Percentiles rank a stretch among this genome's conserved stretches.
These are phyloP conservation scores for Polyporus arcularius DNA, from an alignment of 768 basidiomycete species.

Conservation along the genomic window DNA sequence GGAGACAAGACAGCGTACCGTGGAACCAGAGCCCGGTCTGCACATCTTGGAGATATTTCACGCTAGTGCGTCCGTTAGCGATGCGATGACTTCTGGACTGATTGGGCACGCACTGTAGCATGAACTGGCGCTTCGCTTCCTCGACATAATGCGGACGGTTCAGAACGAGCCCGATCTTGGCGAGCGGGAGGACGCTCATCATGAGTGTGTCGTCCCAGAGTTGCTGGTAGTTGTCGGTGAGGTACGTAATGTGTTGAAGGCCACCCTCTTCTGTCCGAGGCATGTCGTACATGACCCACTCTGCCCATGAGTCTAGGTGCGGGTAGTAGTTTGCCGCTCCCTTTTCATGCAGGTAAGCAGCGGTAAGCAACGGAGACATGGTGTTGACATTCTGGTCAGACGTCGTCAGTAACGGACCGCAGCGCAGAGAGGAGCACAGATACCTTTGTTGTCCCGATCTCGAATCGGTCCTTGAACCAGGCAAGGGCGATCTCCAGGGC, in stretches of 20 bases:
- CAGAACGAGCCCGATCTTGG: constrained; percentile 58
- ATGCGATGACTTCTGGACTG: background rate
- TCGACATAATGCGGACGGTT: constrained; percentile 50
- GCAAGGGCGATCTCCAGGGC: constrained; percentile 42
- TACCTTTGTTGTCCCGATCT: constrained; percentile 46
- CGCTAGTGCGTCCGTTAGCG: constrained; percentile 4
- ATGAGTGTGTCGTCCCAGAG: constrained; percentile 61
- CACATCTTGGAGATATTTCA: constrained; percentile 47
- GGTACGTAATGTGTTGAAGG: constrained; percentile 51
- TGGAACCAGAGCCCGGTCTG: constrained; percentile 51
- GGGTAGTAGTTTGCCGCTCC: constrained; percentile 36
- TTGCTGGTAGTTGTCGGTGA: constrained; percentile 44
- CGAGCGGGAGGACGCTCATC: constrained; percentile 58
- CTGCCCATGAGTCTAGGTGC: constrained; percentile 50
- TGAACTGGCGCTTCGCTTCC: constrained; percentile 54
- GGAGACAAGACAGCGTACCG: constrained; percentile 30
- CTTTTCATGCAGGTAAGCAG: constrained; percentile 44
- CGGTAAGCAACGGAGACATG: constrained; percentile 52
- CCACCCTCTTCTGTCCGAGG: constrained; percentile 48
- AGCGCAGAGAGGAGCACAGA: background rate
- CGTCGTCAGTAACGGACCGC: background rate
- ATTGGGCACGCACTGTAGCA: constrained; percentile 38
- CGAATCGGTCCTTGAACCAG: constrained; percentile 54
- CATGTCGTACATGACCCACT: constrained; percentile 53
- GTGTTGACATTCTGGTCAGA: constrained; percentile 53